These are phyloP conservation scores for Aspergillus affinis DNA, from an alignment of 495 filamentous ascomycete genomes.

Conservation along the genomic window DNA sequence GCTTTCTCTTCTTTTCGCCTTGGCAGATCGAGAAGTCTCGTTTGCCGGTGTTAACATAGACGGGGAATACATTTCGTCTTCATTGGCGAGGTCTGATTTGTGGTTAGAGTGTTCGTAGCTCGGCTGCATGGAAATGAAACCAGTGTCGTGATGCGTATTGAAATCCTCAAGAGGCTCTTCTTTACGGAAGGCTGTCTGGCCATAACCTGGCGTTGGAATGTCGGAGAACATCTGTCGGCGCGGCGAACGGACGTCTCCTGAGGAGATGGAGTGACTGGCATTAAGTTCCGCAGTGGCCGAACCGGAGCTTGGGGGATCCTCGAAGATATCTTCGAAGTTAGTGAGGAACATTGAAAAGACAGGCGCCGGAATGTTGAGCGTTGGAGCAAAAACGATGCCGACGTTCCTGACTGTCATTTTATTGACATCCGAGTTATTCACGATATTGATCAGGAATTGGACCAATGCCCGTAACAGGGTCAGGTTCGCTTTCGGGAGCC, in stretches of 20 bases:
- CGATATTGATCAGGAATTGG: slow-evolving; percentile 81
- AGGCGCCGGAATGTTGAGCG: slow-evolving; percentile 92
- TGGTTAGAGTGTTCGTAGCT: slow-evolving; percentile 48
- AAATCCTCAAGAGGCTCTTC: slow-evolving; percentile 25
- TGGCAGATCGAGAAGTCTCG: slow-evolving; percentile 40
- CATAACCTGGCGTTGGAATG: slow-evolving; percentile 63
- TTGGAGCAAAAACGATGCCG: slow-evolving; percentile 98
- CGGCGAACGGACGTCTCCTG: slow-evolving; percentile 65
- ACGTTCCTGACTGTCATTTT: slow-evolving; percentile 99
- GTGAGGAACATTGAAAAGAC: slow-evolving; percentile 93
- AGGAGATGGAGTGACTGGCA: slow-evolving; percentile 43
- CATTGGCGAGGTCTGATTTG: background rate
- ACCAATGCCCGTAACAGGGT: slow-evolving; percentile 79
- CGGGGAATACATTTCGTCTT: slow-evolving; percentile 2
- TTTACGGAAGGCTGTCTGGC: slow-evolving; percentile 57
- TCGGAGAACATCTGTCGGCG: slow-evolving; percentile 70
- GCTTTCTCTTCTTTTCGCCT: slow-evolving; percentile 58
- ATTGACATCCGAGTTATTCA: slow-evolving; percentile 85
- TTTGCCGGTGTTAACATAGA: slow-evolving; percentile 38
- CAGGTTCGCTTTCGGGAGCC: slow-evolving; percentile 76
- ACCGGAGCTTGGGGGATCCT: slow-evolving; percentile 41
- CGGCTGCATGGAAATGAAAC: slow-evolving; percentile 62
- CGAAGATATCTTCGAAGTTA: slow-evolving; percentile 85
- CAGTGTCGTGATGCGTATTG: slow-evolving; percentile 48
- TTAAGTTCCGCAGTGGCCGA: slow-evolving; percentile 39